These are phyloP conservation scores for Clitopilus hobsonii DNA, from an alignment of 768 basidiomycete genomes.

Conservation along the genomic window DNA sequence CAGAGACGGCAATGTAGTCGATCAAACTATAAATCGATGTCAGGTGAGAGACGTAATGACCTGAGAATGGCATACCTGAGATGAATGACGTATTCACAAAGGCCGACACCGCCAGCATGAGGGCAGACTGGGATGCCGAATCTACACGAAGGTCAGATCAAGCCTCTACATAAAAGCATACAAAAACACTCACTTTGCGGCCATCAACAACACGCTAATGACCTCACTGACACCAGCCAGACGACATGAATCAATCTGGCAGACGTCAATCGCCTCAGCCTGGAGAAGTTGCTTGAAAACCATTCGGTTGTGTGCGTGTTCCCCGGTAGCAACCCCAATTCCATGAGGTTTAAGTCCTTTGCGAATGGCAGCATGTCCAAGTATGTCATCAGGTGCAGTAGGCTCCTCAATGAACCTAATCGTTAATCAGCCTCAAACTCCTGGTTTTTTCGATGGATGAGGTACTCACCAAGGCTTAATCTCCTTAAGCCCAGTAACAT, in stretches of 20 bases:
- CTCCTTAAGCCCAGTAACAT: slow-evolving; percentile 72
- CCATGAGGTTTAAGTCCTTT: slow-evolving; percentile 72
- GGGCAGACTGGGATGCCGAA: slow-evolving; percentile 87
- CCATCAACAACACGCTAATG: slow-evolving; percentile 85
- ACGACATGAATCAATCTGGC: slow-evolving; percentile 93
- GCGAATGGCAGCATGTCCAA: slow-evolving; percentile 78
- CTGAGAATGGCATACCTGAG: slow-evolving; percentile 41
- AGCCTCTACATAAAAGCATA: neutral
- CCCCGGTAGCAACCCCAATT: slow-evolving; percentile 91
- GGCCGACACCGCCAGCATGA: slow-evolving; percentile 91
- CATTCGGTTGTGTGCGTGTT: slow-evolving; percentile 93
- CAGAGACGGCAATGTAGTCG: slow-evolving; percentile 90
- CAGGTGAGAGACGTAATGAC: neutral
- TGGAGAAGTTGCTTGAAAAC: slow-evolving; percentile 95
- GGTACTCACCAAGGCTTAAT: slow-evolving; percentile 78
- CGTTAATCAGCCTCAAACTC: neutral
- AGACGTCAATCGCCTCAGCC: slow-evolving; percentile 89
- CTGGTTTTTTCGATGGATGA: neutral
- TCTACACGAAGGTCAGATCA: slow-evolving; percentile 24
- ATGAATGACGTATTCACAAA: slow-evolving; percentile 91
- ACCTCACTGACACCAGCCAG: slow-evolving; percentile 93
- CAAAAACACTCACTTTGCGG: slow-evolving; percentile 59
- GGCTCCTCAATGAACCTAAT: slow-evolving; percentile 90
- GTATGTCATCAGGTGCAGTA: slow-evolving; percentile 86
- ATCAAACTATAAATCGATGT: slow-evolving; percentile 52